Evolutionary conservation across 371 early-diverging fungal genomes (phyloP).

Genomic region (Coemansia sp.): DNA sequence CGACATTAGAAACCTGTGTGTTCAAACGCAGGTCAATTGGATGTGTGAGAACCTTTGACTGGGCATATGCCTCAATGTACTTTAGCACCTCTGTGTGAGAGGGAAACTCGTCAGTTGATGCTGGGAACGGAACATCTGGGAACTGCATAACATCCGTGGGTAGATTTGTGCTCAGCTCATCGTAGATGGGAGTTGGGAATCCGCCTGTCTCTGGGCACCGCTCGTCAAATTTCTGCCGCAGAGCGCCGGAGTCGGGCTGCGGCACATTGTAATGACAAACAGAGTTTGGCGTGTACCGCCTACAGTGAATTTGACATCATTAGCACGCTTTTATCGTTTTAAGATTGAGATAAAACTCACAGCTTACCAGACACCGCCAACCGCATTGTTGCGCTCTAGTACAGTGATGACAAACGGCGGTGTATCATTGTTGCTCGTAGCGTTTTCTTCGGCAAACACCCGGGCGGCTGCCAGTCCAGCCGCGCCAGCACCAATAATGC

Average conservation of each 20-base stretch:
- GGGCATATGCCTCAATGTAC: slow-evolving; percentile 54
- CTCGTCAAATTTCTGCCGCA: slow-evolving; percentile 3
- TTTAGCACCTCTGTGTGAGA: slow-evolving; percentile 52
- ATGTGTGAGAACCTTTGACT: slow-evolving; percentile 17
- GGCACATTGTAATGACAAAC: slow-evolving; percentile 27
- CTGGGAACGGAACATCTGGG: slow-evolving; percentile 55
- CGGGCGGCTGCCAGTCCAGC: slow-evolving; percentile 34
- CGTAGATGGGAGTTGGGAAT: slow-evolving; percentile 56
- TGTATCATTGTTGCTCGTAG: neutral
- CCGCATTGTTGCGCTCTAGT: slow-evolving; percentile 21
- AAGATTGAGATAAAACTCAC: no score
- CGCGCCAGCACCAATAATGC: slow-evolving; percentile 29
- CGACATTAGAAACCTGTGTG: slow-evolving; percentile 51
- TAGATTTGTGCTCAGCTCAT: slow-evolving; percentile 61
- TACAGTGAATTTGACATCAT: neutral
- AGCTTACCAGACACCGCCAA: slow-evolving; percentile 32
- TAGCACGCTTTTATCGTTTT: no score
- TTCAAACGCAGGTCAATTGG: slow-evolving; percentile 52
- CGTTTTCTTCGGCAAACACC: slow-evolving; percentile 13
- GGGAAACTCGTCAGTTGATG: slow-evolving; percentile 43
- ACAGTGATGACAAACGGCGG: slow-evolving; percentile 12
- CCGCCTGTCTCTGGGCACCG: slow-evolving; percentile 6
- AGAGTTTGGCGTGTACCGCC: slow-evolving; percentile 24
- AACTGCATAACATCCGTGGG: slow-evolving; percentile 61
- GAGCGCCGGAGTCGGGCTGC: slow-evolving; percentile 7